A percentile compares a stretch with the other conserved stretches of the same genome.
Evolutionary conservation across 2,329 filamentous ascomycete species (phyloP).

Genomic region (Colletotrichum sp.): DNA sequence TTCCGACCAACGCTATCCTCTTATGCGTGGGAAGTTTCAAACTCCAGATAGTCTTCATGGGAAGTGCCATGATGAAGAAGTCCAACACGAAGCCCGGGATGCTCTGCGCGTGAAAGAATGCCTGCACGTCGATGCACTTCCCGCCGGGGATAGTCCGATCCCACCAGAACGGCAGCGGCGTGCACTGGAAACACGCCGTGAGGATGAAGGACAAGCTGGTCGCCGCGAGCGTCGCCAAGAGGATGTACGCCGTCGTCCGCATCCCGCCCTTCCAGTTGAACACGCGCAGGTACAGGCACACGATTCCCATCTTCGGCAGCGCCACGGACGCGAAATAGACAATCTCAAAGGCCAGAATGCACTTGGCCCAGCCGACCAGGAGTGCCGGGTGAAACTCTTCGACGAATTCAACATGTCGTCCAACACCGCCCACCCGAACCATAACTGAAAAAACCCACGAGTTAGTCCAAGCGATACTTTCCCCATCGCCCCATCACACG

Average conservation of each 20-base stretch:
- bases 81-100: slow-evolving; percentile 27
- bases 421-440: slow-evolving; percentile 28
- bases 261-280: slow-evolving; percentile 30
- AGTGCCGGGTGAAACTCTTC: slow-evolving; percentile 19
- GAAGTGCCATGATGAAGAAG: slow-evolving; percentile 29
- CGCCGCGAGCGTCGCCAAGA: slow-evolving; percentile 24
- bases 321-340: slow-evolving; percentile 31
- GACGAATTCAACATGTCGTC: slow-evolving; percentile 25
- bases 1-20: slow-evolving; percentile 27
- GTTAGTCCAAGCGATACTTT: neutral
- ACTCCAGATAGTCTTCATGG: slow-evolving; percentile 30
- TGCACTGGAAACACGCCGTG: slow-evolving; percentile 40
- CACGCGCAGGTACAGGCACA: slow-evolving; percentile 33
- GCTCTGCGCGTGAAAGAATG: slow-evolving; percentile 30
- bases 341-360: slow-evolving; percentile 30
- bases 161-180: slow-evolving; percentile 39
- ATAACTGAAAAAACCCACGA: slow-evolving; percentile 19
- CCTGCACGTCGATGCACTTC: slow-evolving; percentile 36
- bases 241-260: slow-evolving; percentile 19
- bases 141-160: slow-evolving; percentile 26
- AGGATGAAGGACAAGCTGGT: slow-evolving; percentile 25
- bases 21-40: slow-evolving; percentile 29
- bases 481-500: neutral
- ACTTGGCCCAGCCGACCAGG: slow-evolving; percentile 26
- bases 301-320: slow-evolving; percentile 32